Conservation (phyloP, 805 yeast species). For the Pichia ethanolica region DNA sequence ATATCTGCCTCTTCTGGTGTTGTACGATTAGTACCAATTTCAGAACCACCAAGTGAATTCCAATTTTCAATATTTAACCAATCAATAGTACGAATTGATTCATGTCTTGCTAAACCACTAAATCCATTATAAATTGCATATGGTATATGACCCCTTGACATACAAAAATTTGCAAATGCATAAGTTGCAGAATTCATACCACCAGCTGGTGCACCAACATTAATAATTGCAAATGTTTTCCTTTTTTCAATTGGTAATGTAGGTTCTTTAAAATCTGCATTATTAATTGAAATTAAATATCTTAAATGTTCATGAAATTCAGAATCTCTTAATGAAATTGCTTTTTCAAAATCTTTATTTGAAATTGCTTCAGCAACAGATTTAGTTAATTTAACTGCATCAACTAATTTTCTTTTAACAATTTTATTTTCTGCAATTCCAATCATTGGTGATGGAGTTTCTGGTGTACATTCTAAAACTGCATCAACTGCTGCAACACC, state of each 20-base stretch:
- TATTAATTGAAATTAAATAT: conserved; percentile 57
- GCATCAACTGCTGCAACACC: conserved; percentile 81
- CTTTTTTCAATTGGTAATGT: conserved; percentile 44
- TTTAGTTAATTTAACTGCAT: conserved; percentile 65
- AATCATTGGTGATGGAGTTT: conserved; percentile 74
- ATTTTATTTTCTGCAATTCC: conserved; percentile 66
- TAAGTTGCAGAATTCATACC: conserved; percentile 74
- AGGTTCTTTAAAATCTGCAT: conserved; percentile 64
- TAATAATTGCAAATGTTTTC: conserved; percentile 59
- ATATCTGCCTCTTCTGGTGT: conserved; percentile 59
- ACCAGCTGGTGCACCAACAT: conserved; percentile 77
- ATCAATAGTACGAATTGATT: conserved; percentile 46
- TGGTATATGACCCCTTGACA: conserved; percentile 67
- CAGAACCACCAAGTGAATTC: conserved; percentile 73
- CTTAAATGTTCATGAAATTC: conserved; percentile 58
- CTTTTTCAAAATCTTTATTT: conserved; percentile 57
- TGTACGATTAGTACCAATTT: conserved; percentile 71
- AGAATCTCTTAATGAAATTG: conserved; percentile 64
- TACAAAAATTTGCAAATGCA: conserved; percentile 66
- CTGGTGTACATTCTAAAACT: conserved; percentile 58
- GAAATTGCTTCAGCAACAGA: conserved; percentile 66
- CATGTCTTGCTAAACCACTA: conserved; percentile 60
- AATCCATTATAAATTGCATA: conserved; percentile 72
- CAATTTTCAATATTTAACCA: conserved; percentile 72
- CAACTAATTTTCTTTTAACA: conserved; percentile 59